Evolutionary conservation across 345 rosid genomes (phyloP).

Genomic region (Eucalyptus pauciflora): DNA sequence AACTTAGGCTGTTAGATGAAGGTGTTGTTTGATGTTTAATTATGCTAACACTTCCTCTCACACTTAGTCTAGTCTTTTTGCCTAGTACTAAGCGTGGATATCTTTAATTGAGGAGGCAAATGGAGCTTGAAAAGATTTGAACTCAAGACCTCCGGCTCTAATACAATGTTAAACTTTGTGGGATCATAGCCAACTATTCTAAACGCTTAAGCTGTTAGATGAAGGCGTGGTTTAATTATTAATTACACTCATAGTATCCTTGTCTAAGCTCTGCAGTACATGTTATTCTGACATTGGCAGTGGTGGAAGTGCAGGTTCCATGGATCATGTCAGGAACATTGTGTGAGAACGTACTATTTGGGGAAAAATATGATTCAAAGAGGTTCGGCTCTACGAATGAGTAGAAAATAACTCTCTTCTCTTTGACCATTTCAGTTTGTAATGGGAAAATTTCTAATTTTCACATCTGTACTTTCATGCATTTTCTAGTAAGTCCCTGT

Average conservation of each 20-base stretch:
- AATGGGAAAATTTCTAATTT: neutral
- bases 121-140: no score
- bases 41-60: no score
- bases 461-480: neutral
- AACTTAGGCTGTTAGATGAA: no score
- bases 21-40: no score
- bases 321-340: conserved; percentile 90
- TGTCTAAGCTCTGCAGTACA: neutral
- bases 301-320: conserved; percentile 50
- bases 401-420: neutral
- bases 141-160: no score
- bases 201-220: no score
- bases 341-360: conserved; percentile 67
- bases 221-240: no score
- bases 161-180: no score
- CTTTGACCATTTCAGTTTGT: neutral
- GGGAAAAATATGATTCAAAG: conserved; percentile 44
- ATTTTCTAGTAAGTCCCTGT: neutral
- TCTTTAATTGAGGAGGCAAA: no score
- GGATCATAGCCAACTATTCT: no score
- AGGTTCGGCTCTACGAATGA: conserved; percentile 28
- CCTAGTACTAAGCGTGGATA: no score
- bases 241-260: neutral
- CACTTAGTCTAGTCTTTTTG: no score
- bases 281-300: neutral